Percentiles rank a stretch among this genome's conserved stretches.
phyloP scores from a whole-genome alignment of 2,329 filamentous ascomycete genomes.

The Corniculantispora saksenae region DNA sequence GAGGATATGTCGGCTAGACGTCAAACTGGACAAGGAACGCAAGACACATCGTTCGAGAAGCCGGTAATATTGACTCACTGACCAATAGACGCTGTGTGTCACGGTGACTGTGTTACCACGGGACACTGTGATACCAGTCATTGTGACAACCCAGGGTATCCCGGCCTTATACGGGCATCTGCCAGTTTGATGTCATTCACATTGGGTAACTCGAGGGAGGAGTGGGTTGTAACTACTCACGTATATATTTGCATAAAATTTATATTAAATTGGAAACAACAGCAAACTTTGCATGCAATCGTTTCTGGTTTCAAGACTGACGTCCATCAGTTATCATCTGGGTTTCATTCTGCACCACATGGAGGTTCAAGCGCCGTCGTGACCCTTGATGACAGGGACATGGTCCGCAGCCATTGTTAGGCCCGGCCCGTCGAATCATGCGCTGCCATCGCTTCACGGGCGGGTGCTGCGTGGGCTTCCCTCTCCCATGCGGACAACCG shows the following conservation, averaged over 20 bases:
- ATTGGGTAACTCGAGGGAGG: neutral
- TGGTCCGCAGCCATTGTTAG: neutral
- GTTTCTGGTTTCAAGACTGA: too few species aligned
- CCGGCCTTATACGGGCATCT: neutral
- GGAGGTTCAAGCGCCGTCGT: neutral
- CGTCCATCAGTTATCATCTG: too few species aligned
- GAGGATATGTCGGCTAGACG: neutral
- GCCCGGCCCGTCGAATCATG: slow-evolving; percentile 7
- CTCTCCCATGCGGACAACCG: neutral
- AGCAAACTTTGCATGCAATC: too few species aligned
- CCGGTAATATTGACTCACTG: neutral
- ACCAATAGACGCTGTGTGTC: neutral
- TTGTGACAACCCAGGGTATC: neutral
- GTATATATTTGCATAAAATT: too few species aligned
- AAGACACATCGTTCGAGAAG: neutral
- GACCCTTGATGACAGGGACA: neutral
- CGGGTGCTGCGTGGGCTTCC: neutral
- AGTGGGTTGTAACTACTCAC: too few species aligned
- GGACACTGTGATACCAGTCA: neutral
- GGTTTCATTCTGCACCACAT: too few species aligned
- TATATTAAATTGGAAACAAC: too few species aligned
- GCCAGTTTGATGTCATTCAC: neutral
- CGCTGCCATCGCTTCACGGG: neutral
- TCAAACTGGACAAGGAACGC: neutral
- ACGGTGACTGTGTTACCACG: neutral